These are phyloP conservation scores for Sugiyamaella lignohabitans DNA, from an alignment of 805 yeast genomes.

Conservation along the genomic window DNA sequence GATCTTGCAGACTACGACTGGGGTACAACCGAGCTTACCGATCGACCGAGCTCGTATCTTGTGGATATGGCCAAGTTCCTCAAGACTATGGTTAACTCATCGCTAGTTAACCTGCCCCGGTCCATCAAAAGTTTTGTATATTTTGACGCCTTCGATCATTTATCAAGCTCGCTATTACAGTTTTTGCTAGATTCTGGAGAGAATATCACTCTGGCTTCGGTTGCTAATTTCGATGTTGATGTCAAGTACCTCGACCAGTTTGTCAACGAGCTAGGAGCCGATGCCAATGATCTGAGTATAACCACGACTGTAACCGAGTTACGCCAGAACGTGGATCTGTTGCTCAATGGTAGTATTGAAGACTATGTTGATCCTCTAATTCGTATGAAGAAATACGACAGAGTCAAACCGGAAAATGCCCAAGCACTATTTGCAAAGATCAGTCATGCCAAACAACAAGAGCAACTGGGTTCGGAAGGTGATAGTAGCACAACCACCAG, in stretches of 20 bases:
- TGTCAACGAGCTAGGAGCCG: conserved; percentile 29
- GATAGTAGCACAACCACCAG: background rate
- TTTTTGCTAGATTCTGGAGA: conserved; percentile 49
- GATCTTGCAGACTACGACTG: conserved; percentile 86
- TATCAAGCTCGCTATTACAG: conserved; percentile 62
- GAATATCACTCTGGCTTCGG: conserved; percentile 52
- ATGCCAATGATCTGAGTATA: conserved; percentile 34
- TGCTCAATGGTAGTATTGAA: conserved; percentile 47
- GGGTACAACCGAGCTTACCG: conserved; percentile 46
- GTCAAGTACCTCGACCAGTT: conserved; percentile 63
- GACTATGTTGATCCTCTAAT: conserved; percentile 53
- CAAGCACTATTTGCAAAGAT: conserved; percentile 48
- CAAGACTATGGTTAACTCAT: conserved; percentile 77
- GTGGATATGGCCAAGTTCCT: conserved; percentile 80
- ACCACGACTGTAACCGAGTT: conserved; percentile 72
- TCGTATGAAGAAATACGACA: conserved; percentile 62
- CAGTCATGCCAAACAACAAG: conserved; percentile 11
- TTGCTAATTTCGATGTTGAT: conserved; percentile 71
- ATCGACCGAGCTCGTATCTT: conserved; percentile 65
- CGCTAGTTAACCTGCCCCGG: conserved; percentile 73
- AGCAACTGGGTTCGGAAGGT: conserved; percentile 6
- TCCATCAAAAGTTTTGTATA: conserved; percentile 73
- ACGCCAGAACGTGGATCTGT: conserved; percentile 69
- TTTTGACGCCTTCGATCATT: conserved; percentile 78
- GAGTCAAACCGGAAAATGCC: conserved; percentile 71